These are phyloP conservation scores for Tritrichomonas musculus DNA, from an alignment of 208 protist species.

Conservation along the genomic window DNA sequence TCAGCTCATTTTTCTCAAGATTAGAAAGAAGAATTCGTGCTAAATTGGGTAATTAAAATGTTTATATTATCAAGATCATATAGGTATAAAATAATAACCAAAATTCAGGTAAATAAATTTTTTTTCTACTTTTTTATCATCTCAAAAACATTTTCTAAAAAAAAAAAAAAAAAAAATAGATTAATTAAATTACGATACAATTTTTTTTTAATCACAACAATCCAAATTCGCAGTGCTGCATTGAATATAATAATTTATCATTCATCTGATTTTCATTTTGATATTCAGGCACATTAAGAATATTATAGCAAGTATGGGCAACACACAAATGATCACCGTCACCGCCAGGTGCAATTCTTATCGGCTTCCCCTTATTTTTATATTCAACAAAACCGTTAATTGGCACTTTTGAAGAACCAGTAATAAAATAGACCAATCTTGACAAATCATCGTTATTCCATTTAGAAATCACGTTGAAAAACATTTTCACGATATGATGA, in stretches of 20 bases:
- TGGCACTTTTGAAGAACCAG: conserved; percentile 89
- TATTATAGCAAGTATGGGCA: conserved; percentile 91
- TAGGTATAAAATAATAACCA: too few relatives aligned
- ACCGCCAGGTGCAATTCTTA: conserved; percentile 33
- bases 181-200: too few relatives aligned
- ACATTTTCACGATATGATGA: conserved; percentile 76
- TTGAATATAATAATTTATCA: conserved; percentile 47
- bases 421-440: conserved; percentile 91
- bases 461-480: conserved; percentile 78
- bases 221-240: conserved; percentile 50
- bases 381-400: conserved; percentile 85
- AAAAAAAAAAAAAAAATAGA: too few relatives aligned
- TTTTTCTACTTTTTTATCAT: too few relatives aligned
- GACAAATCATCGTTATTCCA: conserved; percentile 70
- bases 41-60: too few relatives aligned
- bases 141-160: too few relatives aligned
- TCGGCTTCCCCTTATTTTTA: conserved; percentile 42
- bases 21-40: too few relatives aligned
- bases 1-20: too few relatives aligned
- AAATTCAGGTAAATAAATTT: too few relatives aligned
- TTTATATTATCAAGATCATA: too few relatives aligned
- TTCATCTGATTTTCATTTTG: conserved; percentile 58
- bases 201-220: too few relatives aligned
- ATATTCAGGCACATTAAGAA: conserved; percentile 85
- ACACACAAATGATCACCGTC: conserved; percentile 67